Evolutionary conservation across 176 grass and related monocot genomes (phyloP).

Genomic region (Triticum monococcum): DNA sequence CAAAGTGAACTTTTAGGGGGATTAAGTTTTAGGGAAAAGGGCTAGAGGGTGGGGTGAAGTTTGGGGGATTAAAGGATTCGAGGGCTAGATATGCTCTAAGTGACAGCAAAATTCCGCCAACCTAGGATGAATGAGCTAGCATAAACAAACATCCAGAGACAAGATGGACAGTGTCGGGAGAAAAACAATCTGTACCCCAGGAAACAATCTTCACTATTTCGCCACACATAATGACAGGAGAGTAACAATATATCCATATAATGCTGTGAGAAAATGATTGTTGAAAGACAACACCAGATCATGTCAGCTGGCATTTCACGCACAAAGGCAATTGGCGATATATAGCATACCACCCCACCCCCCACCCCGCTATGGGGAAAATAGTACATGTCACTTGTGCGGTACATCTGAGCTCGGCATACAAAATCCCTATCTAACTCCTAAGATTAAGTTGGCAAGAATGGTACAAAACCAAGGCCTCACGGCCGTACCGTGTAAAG

Average conservation of each 20-base stretch:
- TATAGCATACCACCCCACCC: not conserved
- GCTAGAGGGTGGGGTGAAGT: no score
- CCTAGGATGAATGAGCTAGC: conserved; percentile 11
- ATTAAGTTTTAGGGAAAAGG: no score
- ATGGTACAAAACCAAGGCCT: conserved; percentile 47
- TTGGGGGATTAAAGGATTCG: no score
- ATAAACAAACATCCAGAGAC: not conserved
- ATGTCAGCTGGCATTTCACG: not conserved
- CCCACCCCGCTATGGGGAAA: not conserved
- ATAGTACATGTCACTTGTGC: not conserved
- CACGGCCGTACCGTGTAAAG: conserved; percentile 31
- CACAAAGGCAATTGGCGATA: not conserved
- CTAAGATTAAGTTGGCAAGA: conserved; percentile 27
- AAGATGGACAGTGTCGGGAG: not conserved
- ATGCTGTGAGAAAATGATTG: not conserved
- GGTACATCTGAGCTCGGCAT: conserved; percentile 10
- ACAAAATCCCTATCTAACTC: conserved; percentile 44
- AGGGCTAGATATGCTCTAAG: no score
- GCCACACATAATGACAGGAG: conserved; percentile 2
- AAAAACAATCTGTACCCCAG: not conserved
- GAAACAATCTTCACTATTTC: not conserved
- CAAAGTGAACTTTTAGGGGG: no score
- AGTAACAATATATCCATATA: conserved; percentile 6
- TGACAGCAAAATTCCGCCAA: not conserved
- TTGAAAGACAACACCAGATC: not conserved